Evolutionary conservation across 176 grass and related monocot species (phyloP), one percentile per base, ranked within the genome.

Genomic region (Oryza longistaminata): DNA sequence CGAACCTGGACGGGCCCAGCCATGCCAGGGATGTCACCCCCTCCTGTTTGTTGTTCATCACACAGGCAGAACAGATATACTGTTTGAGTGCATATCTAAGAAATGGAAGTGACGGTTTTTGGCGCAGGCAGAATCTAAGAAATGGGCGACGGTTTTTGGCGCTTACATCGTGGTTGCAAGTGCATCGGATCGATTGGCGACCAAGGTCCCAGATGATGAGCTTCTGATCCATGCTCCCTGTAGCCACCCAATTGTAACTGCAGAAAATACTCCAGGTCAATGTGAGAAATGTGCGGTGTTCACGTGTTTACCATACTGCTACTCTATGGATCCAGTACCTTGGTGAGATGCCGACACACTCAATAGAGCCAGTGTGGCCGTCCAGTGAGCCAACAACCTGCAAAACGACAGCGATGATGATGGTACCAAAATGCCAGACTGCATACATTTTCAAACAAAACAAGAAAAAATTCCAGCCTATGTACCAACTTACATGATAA

Each of bases 141-240:
- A 26, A 22, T 8, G 29, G 25, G 45, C 25, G 21, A 43, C 6
- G 39, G 35, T 21, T 58, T 14, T 35, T 31, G 29, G 22, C 9
- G 35, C 85, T 68, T 78, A 98, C 96, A 52, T 94, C 88, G 37
- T 95, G 93, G 58, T 96, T 90, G 4, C 91, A 94, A 62, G 58
- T 84, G 81, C 91, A 98, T 46, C 96, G 86, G 29, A 55, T 87
- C 39, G 92, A 84, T 53, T 82, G 88, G 79, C 4, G 90, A 16
- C 81, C 73, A 29, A 91, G 83, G 74, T 97, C 94, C 95, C 95
- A 97, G 43, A 97, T 82, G 48, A 97, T 88, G 34, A 97, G 87
- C 83, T 91, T 93, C 74, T 88, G 83, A 90, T 95, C 93, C 83
- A 95, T 92, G 52, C 95, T 85, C 70, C 89, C 93, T 25, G 91